phyloP scores from a whole-genome alignment of 306 rosid genomes.

The Chamaecrista fasciculata region DNA sequence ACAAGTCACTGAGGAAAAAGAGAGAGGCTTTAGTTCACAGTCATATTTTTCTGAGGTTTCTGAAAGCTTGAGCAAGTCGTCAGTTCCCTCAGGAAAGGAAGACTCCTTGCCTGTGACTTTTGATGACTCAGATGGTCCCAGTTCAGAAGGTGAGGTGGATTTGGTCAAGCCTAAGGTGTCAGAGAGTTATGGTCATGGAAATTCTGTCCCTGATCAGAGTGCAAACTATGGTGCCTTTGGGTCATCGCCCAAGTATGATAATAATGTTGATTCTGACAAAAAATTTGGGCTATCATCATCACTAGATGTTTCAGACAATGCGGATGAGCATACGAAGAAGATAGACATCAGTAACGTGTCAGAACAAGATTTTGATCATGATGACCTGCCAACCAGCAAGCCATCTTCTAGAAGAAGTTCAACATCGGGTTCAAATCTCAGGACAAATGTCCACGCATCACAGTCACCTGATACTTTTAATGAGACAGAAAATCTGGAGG shows the following conservation, averaged over 20 bases:
- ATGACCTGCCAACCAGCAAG: conserved; percentile 27
- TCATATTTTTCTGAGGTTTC: conserved; percentile 44
- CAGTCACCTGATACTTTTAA: conserved; percentile 34
- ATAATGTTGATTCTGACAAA: conserved; percentile 35
- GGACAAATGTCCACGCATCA: conserved; percentile 18
- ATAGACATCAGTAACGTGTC: conserved; percentile 23
- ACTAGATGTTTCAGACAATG: conserved; percentile 35
- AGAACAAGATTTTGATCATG: conserved; percentile 35
- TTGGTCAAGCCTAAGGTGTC: conserved; percentile 36
- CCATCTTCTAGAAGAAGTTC: conserved; percentile 41
- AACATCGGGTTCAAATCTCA: conserved; percentile 21
- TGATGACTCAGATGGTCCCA: conserved; percentile 77
- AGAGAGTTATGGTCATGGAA: conserved; percentile 37
- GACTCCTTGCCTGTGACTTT: conserved; percentile 51
- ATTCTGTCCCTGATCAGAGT: conserved; percentile 37
- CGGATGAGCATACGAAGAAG: conserved; percentile 36
- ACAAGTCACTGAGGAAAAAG: conserved; percentile 40
- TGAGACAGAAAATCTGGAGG: conserved; percentile 32
- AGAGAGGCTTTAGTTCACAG: conserved; percentile 35
- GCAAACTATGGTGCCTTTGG: conserved; percentile 34
- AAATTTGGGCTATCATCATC: conserved; percentile 39
- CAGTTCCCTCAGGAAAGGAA: conserved; percentile 48
- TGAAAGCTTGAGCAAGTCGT: conserved; percentile 43
- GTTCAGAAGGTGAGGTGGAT: conserved; percentile 66
- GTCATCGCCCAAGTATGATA: conserved; percentile 47